Base-by-base conservation (phyloP, 768 basidiomycete species). In the Suillus alpinus region DNA sequence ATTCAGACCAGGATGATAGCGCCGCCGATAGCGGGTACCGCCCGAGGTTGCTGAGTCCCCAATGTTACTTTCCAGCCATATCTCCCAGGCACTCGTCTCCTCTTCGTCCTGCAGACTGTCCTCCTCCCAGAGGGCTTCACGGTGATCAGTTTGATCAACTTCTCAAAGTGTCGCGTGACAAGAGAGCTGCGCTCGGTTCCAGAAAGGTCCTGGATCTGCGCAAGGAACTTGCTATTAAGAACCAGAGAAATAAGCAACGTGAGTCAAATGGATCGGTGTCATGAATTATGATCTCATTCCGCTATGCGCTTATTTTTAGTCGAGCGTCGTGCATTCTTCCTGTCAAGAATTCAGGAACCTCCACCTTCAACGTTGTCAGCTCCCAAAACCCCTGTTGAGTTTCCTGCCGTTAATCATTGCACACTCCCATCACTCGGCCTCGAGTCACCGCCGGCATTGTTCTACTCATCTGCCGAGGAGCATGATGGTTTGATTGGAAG, bases 241-340 rank as follows among this genome's bases (percentile, higher is more conserved):
- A 81, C 56, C 89, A 91, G 74, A 84, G 80, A 76, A 83, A 80
- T 69, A 91, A 88, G 77, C 88, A 91, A 74, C 77, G 92, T 92
- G 71, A 66, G 83, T 79, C 31, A 8, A 57, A 34, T 63, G 55
- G 37, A 46, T 59, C 23, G 34, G 53, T 20, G 29, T 46, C 18
- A 44, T 46, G 59, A 44, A 51, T 46, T 39, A 62, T 20, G 10
- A 36, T 32, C 51, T 51, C 20, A 59, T 60, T 49, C 31, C 62
- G 29, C 39, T 52, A 59, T 41, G 37, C 20, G 47, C 31, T 31
- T 56, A 40, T 44, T 40, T 62, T n/a, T 67, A 91, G 88, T 82
- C 66, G 88, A 89, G 71, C 82, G 92, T 57, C 87, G 91, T 32
- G 86, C 88, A 4, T 78, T 83, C 60, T 92, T 93, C 76, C 75